A percentile compares a stretch with the other conserved stretches of the same genome.
phyloP scores from a whole-genome alignment of 202 grass and related monocot species.

The Brachypodium distachyon region DNA sequence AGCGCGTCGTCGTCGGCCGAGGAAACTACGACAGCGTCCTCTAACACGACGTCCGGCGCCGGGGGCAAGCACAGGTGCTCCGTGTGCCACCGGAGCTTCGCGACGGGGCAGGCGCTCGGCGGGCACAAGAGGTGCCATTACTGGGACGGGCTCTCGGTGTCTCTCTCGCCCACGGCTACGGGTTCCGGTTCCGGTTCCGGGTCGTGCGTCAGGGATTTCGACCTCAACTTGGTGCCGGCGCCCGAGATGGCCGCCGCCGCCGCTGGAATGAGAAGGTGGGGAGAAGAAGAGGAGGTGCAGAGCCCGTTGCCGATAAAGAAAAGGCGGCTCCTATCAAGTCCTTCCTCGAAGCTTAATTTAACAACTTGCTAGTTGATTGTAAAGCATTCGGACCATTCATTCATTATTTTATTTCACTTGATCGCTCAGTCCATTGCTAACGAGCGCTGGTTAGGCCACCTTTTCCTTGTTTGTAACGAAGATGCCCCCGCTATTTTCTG shows the following conservation, averaged over 20 bases:
- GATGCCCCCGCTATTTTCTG: too few relatives aligned
- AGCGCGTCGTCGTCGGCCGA: background rate
- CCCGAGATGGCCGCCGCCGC: background rate
- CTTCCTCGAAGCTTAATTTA: conserved; percentile 23
- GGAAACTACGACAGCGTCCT: background rate
- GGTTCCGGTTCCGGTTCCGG: conserved; percentile 38
- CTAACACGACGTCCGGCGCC: background rate
- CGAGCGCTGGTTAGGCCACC: too few relatives aligned
- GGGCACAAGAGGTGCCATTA: conserved; percentile 96
- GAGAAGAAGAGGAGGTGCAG: conserved; percentile 63
- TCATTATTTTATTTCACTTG: background rate
- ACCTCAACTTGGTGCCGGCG: conserved; percentile 49
- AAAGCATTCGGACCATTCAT: background rate
- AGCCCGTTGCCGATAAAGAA: conserved; percentile 60
- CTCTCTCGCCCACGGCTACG: conserved; percentile 10
- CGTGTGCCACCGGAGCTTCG: conserved; percentile 56
- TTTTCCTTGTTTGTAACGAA: too few relatives aligned
- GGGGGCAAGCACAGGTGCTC: conserved; percentile 48
- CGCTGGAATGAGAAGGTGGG: background rate
- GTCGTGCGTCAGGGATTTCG: conserved; percentile 33
- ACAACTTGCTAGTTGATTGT: background rate
- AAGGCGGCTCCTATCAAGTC: conserved; percentile 26
- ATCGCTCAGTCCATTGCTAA: background rate
- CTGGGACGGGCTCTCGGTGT: conserved; percentile 54
- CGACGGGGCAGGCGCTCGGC: conserved; percentile 77